Conservation (phyloP, 495 filamentous ascomycete genomes). For the Xanthoparmelia taractica region DNA sequence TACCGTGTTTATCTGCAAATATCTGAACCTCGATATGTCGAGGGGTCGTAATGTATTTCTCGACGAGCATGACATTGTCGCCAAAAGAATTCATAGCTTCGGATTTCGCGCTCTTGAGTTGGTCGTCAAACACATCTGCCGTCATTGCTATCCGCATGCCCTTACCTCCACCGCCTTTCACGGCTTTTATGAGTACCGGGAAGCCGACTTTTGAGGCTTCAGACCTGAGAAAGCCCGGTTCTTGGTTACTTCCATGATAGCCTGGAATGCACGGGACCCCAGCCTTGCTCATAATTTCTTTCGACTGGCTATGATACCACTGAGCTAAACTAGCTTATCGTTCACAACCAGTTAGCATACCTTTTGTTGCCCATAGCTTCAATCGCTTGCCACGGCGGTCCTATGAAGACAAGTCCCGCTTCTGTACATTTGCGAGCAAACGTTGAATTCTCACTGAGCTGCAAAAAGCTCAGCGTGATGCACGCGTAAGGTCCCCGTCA, state of each 20-base stretch:
- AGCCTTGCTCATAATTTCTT: conserved; percentile 91
- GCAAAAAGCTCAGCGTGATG: conserved; percentile 3
- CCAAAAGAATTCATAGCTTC: conserved; percentile 90
- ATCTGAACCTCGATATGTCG: conserved; percentile 97
- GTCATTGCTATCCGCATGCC: conserved; percentile 91
- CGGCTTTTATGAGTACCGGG: conserved; percentile 92
- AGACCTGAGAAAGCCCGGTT: conserved; percentile 56
- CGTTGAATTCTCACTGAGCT: conserved; percentile 78
- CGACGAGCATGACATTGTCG: conserved; percentile 91
- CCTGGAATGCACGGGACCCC: conserved; percentile 94
- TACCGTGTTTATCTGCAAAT: conserved; percentile 85
- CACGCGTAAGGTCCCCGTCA: background rate
- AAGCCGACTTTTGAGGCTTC: conserved; percentile 79
- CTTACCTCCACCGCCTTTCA: conserved; percentile 94
- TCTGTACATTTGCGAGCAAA: conserved; percentile 87
- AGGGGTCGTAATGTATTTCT: conserved; percentile 92
- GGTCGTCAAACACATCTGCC: conserved; percentile 68
- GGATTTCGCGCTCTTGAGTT: conserved; percentile 78
- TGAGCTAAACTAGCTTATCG: conserved; percentile 14
- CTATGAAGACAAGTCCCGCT: conserved; percentile 89
- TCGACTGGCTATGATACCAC: conserved; percentile 49
- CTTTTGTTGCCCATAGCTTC: conserved; percentile 97
- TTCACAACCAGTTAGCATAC: conserved; percentile 29
- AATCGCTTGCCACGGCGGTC: conserved; percentile 85
- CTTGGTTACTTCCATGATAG: conserved; percentile 86